Conservation (phyloP, 345 rosid genomes). For the Gossypium ekmanianum region DNA sequence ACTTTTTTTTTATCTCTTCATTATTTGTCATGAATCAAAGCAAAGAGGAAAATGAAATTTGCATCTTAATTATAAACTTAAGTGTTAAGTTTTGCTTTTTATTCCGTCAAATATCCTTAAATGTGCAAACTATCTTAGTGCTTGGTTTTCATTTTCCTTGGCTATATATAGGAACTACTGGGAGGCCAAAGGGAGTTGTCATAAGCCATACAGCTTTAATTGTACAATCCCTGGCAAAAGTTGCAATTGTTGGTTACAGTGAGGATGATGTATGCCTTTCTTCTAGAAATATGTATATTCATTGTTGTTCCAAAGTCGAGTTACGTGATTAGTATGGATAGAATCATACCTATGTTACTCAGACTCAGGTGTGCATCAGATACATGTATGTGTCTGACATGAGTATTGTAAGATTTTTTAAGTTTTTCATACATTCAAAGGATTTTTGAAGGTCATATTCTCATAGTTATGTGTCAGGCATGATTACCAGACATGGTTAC, state of each 20-base stretch:
- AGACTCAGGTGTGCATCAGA: background rate
- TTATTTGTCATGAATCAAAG: background rate
- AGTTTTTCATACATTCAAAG: too few species aligned
- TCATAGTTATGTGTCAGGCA: background rate
- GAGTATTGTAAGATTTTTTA: too few species aligned
- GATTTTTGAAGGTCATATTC: too few species aligned
- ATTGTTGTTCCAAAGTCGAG: background rate
- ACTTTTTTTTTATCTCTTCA: background rate
- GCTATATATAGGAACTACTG: slow-evolving; percentile 63
- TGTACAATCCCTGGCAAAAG: slow-evolving; percentile 80
- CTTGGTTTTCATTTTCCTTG: slow-evolving; percentile 19
- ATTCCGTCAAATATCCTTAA: background rate
- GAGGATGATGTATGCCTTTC: slow-evolving; percentile 72
- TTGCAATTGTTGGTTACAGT: slow-evolving; percentile 67
- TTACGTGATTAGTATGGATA: background rate
- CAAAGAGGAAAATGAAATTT: background rate
- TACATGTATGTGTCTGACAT: too few species aligned
- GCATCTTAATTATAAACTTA: background rate
- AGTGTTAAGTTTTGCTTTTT: background rate
- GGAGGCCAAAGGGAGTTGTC: slow-evolving; percentile 77
- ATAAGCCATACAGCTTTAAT: slow-evolving; percentile 70
- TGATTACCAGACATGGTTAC: background rate
- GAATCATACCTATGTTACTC: background rate
- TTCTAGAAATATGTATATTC: background rate
- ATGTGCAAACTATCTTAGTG: background rate